phyloP scores from a whole-genome alignment of 441 rosid genomes.

The Eruca vesicaria region DNA sequence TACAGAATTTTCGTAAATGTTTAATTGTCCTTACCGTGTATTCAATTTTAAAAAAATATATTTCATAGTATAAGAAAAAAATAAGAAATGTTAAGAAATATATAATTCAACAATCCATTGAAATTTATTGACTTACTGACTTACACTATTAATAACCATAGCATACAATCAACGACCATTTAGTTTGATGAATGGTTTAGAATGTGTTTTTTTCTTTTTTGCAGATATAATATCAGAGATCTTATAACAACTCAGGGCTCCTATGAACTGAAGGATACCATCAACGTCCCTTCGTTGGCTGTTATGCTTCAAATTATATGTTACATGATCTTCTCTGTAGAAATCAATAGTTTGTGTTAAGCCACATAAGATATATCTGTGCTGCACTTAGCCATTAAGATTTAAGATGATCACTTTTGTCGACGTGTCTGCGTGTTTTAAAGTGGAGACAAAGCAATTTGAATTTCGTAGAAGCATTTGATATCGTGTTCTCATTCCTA shows the following conservation, averaged over 20 bases:
- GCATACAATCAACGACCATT: too few species aligned
- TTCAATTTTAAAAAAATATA: too few species aligned
- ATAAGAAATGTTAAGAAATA: too few species aligned
- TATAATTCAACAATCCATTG: too few species aligned
- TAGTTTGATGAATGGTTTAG: too few species aligned
- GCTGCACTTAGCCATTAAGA: background rate
- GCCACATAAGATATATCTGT: background rate
- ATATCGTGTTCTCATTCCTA: background rate
- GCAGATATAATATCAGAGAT: slow-evolving; percentile 90
- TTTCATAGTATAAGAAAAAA: too few species aligned
- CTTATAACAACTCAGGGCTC: slow-evolving; percentile 32
- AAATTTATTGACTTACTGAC: too few species aligned
- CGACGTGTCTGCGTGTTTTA: background rate
- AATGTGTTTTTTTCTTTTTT: background rate
- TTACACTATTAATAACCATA: too few species aligned
- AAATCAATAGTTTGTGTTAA: background rate
- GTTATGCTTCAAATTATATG: background rate
- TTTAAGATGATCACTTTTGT: background rate
- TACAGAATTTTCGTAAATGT: too few species aligned
- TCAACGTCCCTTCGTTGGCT: background rate
- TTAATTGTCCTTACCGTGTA: too few species aligned
- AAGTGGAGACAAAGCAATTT: background rate
- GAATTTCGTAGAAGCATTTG: background rate
- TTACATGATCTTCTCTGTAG: background rate
- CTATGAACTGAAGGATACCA: background rate